Conservation (phyloP, 1,284 basidiomycete species). For the Ceratobasidium papillatum region DNA sequence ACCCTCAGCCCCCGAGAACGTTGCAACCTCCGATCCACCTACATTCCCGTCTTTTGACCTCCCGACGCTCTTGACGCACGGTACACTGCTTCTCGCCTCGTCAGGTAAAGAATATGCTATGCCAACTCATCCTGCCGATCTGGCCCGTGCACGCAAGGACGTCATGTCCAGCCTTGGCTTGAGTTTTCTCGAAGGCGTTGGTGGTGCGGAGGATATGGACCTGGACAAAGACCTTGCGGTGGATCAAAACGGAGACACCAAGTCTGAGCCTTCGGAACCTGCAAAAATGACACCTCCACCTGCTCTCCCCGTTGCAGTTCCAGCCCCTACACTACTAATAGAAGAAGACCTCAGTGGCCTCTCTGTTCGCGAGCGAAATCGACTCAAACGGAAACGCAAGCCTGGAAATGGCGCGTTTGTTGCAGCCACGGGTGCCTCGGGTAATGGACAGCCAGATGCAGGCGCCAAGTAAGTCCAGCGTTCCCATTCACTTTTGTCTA, state of each 20-base stretch:
- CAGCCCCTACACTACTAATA: slow-evolving; percentile 20
- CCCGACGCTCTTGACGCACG: slow-evolving; percentile 74
- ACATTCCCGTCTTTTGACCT: slow-evolving; percentile 75
- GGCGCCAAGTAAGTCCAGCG: slow-evolving; percentile 36
- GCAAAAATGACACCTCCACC: slow-evolving; percentile 55
- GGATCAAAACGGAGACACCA: slow-evolving; percentile 46
- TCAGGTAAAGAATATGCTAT: slow-evolving; percentile 87
- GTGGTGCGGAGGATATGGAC: slow-evolving; percentile 74
- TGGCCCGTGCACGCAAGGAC: slow-evolving; percentile 82
- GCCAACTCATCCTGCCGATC: slow-evolving; percentile 72
- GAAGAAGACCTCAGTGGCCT: slow-evolving; percentile 54
- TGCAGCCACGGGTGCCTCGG: slow-evolving; percentile 47
- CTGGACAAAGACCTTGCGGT: slow-evolving; percentile 78
- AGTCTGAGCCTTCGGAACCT: slow-evolving; percentile 51
- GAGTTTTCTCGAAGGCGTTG: slow-evolving; percentile 78
- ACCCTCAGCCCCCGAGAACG: slow-evolving; percentile 60
- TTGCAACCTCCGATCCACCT: slow-evolving; percentile 13
- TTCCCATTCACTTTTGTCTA: not conserved
- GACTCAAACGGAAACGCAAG: slow-evolving; percentile 91
- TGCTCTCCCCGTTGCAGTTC: slow-evolving; percentile 47
- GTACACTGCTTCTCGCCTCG: slow-evolving; percentile 81
- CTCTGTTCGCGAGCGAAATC: slow-evolving; percentile 88
- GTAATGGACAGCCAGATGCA: slow-evolving; percentile 25
- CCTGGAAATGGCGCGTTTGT: slow-evolving; percentile 82
- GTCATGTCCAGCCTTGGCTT: slow-evolving; percentile 83